These are phyloP conservation scores for barley (Hordeum vulgare) DNA, from an alignment of 176 grass and related monocot genomes.

Conservation along the genomic window MorexV3_pseudomolecules_assembly NC_058523.1:525211863-525212362, in stretches of 20 bases:
- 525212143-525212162: conserved; percentile 19
- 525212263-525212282: conserved; percentile 54
- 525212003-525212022: conserved; percentile 28
- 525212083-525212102: neutral
- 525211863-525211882: too few relatives aligned
- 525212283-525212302: conserved; percentile 50
- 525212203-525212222: conserved; percentile 48
- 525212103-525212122: conserved; percentile 18
- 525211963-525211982: neutral
- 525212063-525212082: conserved; percentile 36
- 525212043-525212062: neutral
- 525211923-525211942: neutral
- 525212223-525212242: too few relatives aligned
- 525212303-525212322: conserved; percentile 35
- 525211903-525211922: neutral
- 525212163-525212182: neutral
- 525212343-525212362: conserved; percentile 43
- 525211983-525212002: neutral
- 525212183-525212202: neutral
- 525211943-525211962: neutral
- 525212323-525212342: conserved; percentile 37
- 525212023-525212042: conserved; percentile 12
- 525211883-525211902: too few relatives aligned
- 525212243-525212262: neutral
- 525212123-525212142: conserved; percentile 30